These are phyloP conservation scores for Daucus carota DNA, from an alignment of 129 eudicot species.

Conservation along the genomic window DNA sequence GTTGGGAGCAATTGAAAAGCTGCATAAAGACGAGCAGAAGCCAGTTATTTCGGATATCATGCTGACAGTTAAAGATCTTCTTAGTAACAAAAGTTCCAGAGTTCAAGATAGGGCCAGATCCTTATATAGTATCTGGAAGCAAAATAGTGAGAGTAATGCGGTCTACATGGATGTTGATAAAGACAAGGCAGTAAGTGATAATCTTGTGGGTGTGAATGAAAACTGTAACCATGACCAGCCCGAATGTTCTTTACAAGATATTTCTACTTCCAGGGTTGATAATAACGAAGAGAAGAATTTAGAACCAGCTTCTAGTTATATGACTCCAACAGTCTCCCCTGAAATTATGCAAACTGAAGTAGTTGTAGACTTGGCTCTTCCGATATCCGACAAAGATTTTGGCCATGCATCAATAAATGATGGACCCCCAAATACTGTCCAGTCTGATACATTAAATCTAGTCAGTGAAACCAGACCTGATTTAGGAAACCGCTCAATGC, in stretches of 20 bases:
- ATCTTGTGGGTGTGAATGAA: not conserved
- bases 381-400: slow-evolving; percentile 13
- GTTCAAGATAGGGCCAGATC: slow-evolving; percentile 36
- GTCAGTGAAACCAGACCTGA: not conserved
- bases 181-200: slow-evolving; percentile 3
- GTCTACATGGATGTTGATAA: slow-evolving; percentile 21
- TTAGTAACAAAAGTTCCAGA: slow-evolving; percentile 22
- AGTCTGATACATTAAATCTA: slow-evolving; percentile 1
- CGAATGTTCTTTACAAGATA: slow-evolving; percentile 14
- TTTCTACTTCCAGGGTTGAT: slow-evolving; percentile 10
- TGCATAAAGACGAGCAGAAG: slow-evolving; percentile 22
- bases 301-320: slow-evolving; percentile 16
- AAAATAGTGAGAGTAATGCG: slow-evolving; percentile 7
- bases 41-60: slow-evolving; percentile 29
- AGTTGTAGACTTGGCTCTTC: slow-evolving; percentile 10
- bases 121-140: slow-evolving; percentile 32
- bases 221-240: slow-evolving; percentile 4
- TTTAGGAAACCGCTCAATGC: slow-evolving; percentile 12
- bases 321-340: slow-evolving; percentile 2
- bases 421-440: slow-evolving; percentile 10
- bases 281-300: slow-evolving; percentile 19
- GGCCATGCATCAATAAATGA: slow-evolving; percentile 20
- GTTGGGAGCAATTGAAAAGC: slow-evolving; percentile 40
- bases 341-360: slow-evolving; percentile 14
- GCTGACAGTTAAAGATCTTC: slow-evolving; percentile 27